Evolutionary conservation across 2,329 filamentous ascomycete species (phyloP).

Genomic region (Cladosporium sp.): DNA sequence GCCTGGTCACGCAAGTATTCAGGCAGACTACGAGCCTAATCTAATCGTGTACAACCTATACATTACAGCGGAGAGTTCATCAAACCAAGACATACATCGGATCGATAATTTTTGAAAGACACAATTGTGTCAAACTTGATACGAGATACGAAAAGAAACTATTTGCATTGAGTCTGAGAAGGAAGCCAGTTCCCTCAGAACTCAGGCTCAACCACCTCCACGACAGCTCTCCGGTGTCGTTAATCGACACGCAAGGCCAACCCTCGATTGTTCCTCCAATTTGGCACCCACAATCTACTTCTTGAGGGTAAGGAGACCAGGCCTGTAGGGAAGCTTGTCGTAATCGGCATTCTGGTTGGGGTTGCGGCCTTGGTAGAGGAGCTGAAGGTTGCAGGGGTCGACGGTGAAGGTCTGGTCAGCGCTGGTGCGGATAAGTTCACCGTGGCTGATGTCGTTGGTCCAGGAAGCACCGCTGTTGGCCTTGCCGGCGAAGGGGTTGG

Average conservation of each 20-base stretch:
- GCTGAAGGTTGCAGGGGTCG: slow-evolving; percentile 65
- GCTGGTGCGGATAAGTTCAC: slow-evolving; percentile 60
- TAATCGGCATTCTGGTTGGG: slow-evolving; percentile 52
- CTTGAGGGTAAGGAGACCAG: slow-evolving; percentile 56
- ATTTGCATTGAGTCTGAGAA: neutral
- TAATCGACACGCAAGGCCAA: neutral
- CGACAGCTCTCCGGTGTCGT: neutral
- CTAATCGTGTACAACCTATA: too few relatives aligned
- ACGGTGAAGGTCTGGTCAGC: slow-evolving; percentile 65
- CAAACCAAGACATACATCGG: neutral
- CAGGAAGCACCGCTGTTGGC: slow-evolving; percentile 65
- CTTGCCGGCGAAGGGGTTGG: slow-evolving; percentile 65
- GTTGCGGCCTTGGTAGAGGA: slow-evolving; percentile 63
- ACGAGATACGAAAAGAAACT: neutral
- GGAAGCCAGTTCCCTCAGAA: neutral
- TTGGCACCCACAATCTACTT: neutral
- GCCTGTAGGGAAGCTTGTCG: slow-evolving; percentile 54
- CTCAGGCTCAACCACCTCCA: neutral
- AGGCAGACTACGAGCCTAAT: neutral
- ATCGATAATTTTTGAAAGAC: neutral
- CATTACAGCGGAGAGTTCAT: too few relatives aligned
- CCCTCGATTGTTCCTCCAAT: neutral
- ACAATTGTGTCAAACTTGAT: neutral
- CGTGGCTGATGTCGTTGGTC: slow-evolving; percentile 69
- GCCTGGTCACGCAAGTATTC: neutral